A percentile compares a stretch with the other conserved stretches of the same genome.
These are phyloP conservation scores for Leishmania amazonensis DNA, from an alignment of 208 protist species.

Conservation along the genomic window DNA sequence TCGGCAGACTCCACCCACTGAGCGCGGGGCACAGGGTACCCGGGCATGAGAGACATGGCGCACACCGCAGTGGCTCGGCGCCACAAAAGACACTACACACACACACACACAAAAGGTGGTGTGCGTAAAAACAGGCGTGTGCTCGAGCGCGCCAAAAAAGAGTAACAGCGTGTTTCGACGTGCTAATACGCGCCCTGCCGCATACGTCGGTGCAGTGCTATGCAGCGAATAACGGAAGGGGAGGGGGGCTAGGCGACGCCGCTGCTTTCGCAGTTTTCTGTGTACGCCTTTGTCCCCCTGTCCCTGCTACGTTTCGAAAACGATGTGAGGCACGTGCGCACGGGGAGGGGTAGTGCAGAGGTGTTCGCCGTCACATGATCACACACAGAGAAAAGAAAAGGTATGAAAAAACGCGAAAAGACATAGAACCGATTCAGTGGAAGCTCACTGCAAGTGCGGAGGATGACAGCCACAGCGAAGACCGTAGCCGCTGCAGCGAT, in stretches of 20 bases:
- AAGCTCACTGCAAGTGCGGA: not conserved
- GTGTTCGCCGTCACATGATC: too few relatives aligned
- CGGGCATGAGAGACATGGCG: slow-evolving; percentile 26
- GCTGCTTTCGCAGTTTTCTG: not conserved
- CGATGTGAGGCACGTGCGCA: not conserved
- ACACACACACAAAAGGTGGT: not conserved
- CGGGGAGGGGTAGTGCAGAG: not conserved
- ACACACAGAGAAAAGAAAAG: not conserved
- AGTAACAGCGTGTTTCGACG: not conserved
- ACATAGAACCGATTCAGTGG: too few relatives aligned
- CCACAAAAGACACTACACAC: not conserved
- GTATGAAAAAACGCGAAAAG: not conserved
- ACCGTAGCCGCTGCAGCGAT: not conserved
- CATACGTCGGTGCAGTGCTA: not conserved
- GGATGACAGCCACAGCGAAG: not conserved
- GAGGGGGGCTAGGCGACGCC: not conserved
- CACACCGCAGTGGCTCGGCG: not conserved
- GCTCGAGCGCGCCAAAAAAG: not conserved
- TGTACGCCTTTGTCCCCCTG: not conserved
- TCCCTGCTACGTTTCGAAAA: not conserved
- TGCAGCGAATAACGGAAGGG: not conserved
- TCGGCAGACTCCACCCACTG: slow-evolving; percentile 41
- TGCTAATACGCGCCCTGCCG: not conserved
- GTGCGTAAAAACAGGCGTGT: not conserved
- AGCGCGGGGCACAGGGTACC: slow-evolving; percentile 41